A percentile compares a stretch with the other conserved stretches of the same genome.
Evolutionary conservation across 2,329 filamentous ascomycete species (phyloP).

Genomic region (Phyllosticta citribraziliensis): DNA sequence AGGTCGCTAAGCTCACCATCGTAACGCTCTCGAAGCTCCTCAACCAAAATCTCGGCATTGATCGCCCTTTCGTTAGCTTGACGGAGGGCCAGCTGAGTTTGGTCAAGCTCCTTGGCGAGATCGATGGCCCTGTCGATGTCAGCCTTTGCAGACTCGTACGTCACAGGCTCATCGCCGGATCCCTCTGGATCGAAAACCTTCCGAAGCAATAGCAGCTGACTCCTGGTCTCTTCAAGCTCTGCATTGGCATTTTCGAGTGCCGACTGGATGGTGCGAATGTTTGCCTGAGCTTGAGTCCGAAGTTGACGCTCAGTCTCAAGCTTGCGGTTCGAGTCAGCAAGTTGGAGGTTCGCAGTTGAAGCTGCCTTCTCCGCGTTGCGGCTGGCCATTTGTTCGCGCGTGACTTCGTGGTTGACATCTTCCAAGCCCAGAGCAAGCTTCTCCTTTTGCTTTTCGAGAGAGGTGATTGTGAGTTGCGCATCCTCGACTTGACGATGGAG

Average conservation of each 20-base stretch:
- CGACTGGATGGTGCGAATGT: conserved; percentile 68
- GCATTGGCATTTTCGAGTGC: conserved; percentile 70
- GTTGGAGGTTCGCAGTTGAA: conserved; percentile 67
- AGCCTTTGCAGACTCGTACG: conserved; percentile 59
- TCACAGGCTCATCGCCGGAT: conserved; percentile 44
- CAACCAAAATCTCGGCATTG: conserved; percentile 74
- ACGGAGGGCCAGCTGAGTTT: conserved; percentile 77
- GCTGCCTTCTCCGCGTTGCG: conserved; percentile 83
- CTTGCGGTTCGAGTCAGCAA: conserved; percentile 81
- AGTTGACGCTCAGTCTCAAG: conserved; percentile 85
- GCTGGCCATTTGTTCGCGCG: conserved; percentile 78
- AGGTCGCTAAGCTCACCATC: conserved; percentile 60
- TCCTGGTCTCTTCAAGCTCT: conserved; percentile 70
- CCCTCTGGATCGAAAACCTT: conserved; percentile 77
- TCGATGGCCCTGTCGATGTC: conserved; percentile 60
- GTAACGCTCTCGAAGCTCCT: conserved; percentile 65
- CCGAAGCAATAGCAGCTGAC: conserved; percentile 71
- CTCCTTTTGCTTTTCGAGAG: conserved; percentile 87
- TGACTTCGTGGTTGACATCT: conserved; percentile 85
- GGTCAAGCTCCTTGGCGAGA: conserved; percentile 75
- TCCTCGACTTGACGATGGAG: conserved; percentile 80
- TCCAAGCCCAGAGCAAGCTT: conserved; percentile 82
- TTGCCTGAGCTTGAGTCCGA: conserved; percentile 74
- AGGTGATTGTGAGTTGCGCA: conserved; percentile 69
- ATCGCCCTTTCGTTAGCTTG: conserved; percentile 71